phyloP scores from a whole-genome alignment of 768 basidiomycete genomes.

The Naganishia vaughanmartiniae region DNA sequence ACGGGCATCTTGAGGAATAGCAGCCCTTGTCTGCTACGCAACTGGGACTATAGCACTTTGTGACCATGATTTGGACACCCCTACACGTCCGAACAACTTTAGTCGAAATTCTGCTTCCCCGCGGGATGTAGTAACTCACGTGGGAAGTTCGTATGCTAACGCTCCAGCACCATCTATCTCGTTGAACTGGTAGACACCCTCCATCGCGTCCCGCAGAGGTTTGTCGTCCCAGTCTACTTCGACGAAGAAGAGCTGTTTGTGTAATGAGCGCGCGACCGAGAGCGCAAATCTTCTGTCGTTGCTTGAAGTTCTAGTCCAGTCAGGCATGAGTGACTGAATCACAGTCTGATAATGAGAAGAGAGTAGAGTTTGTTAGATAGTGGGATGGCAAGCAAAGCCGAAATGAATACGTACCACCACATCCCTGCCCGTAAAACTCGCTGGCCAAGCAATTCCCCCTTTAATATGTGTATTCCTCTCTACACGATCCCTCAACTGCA shows the following conservation, averaged over 20 bases:
- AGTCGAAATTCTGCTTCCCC: neutral
- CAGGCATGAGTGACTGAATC: conserved; percentile 80
- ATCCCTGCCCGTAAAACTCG: conserved; percentile 90
- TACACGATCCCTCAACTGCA: conserved; percentile 84
- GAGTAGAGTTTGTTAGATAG: conserved; percentile 8
- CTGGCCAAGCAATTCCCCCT: conserved; percentile 84
- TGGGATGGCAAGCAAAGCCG: neutral
- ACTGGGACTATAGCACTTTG: conserved; percentile 82
- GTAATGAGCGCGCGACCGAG: conserved; percentile 82
- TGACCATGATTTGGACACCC: conserved; percentile 82
- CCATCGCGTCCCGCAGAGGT: conserved; percentile 77
- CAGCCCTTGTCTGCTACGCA: conserved; percentile 78
- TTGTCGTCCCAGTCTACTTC: conserved; percentile 93
- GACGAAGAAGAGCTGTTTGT: conserved; percentile 90
- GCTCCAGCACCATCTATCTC: conserved; percentile 56
- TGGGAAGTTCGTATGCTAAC: conserved; percentile 44
- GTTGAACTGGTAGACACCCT: conserved; percentile 92
- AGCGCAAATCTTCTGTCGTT: conserved; percentile 79
- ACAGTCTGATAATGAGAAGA: conserved; percentile 62
- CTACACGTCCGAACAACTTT: conserved; percentile 52
- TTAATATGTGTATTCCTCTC: conserved; percentile 83
- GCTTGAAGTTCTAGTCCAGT: conserved; percentile 71
- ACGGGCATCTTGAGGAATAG: conserved; percentile 71
- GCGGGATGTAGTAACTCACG: conserved; percentile 26
- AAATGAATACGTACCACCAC: conserved; percentile 67